Evolutionary conservation across 768 basidiomycete genomes (phyloP).

Genomic region (Kwoniella shandongensis): DNA sequence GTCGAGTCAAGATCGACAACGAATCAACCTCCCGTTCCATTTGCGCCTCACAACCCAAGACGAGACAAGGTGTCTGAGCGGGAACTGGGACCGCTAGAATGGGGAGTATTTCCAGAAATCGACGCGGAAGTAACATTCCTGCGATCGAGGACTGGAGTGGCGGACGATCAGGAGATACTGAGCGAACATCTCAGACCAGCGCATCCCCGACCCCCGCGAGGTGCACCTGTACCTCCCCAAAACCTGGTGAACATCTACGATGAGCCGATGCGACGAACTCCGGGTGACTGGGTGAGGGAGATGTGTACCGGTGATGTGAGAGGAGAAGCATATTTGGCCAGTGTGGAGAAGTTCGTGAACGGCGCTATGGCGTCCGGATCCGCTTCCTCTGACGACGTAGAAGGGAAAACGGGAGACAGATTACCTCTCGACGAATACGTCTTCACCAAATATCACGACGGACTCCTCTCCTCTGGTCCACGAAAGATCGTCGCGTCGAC

Average conservation of each 20-base stretch:
- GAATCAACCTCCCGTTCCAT: constrained; percentile 39
- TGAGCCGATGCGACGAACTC: not conserved
- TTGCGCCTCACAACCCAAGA: constrained; percentile 24
- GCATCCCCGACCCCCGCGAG: not conserved
- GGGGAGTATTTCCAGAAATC: constrained; percentile 34
- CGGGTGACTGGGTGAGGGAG: constrained; percentile 34
- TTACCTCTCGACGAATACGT: constrained; percentile 34
- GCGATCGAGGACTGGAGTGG: constrained; percentile 11
- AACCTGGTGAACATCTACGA: constrained; percentile 38
- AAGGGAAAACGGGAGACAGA: not conserved
- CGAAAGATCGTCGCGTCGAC: constrained; percentile 3
- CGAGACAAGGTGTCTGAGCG: constrained; percentile 17
- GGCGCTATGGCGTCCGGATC: constrained; percentile 37
- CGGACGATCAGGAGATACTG: constrained; percentile 26
- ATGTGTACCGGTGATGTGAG: constrained; percentile 34
- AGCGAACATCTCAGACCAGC: constrained; percentile 29
- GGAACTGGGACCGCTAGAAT: constrained; percentile 22
- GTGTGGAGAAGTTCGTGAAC: constrained; percentile 39
- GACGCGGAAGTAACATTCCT: constrained; percentile 27
- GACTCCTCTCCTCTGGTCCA: constrained; percentile 10
- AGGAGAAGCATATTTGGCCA: constrained; percentile 46
- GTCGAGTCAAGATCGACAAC: not conserved
- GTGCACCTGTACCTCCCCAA: not conserved
- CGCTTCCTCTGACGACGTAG: not conserved
- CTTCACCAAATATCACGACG: constrained; percentile 14